Evolutionary conservation across 2,329 filamentous ascomycete species (phyloP), one percentile per base, ranked within the genome.

Genomic region (Aspergillus oerlinghausenensis): DNA sequence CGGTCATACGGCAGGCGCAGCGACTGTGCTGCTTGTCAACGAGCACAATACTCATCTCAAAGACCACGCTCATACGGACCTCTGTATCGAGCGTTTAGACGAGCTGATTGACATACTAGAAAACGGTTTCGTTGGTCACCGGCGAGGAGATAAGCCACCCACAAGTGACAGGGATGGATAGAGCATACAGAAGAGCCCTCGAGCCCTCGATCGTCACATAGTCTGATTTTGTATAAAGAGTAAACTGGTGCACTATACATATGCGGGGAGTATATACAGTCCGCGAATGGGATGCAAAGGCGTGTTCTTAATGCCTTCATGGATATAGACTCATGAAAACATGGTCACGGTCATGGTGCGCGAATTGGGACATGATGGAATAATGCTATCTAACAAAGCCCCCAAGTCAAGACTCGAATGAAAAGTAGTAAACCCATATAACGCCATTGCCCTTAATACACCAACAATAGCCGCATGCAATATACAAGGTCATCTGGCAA

Each of bases 21-120:
- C 91, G 35, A 97, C 94, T 0, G 92, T 97, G n/a, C 70, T 97
- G 69, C 78, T 99, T 48, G 82, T 88, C 17, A 95, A 95, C 67
- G 85, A 90, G n/a, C 86, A 82, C n/a, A 96, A 96, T 69, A 73
- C 73, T 55, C 81, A 88, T 62, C 70, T 96, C 56, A 84, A 80
- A 7, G 79, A 83, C 25, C 89, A 95, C 69, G 82, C 86, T 61
- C 84, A 91, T 71, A 95, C 90, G 0, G 90, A 95, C 73, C 67
- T 93, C 49, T 86, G 86, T 10, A 87, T 96, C 52, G 72, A 75
- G 60, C 80, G 83, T 40, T 71, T 96, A 58, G 90, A 95, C 69
- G 90, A 96, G 58, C 73, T 96, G 62, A 84, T 94, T 53, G 80
- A 77, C 9, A 80, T 96, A 7, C 75, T 96, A 26, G 90, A 96